Conservation (phyloP, 345 rosid genomes). For the Passiflora organensis region DNA sequence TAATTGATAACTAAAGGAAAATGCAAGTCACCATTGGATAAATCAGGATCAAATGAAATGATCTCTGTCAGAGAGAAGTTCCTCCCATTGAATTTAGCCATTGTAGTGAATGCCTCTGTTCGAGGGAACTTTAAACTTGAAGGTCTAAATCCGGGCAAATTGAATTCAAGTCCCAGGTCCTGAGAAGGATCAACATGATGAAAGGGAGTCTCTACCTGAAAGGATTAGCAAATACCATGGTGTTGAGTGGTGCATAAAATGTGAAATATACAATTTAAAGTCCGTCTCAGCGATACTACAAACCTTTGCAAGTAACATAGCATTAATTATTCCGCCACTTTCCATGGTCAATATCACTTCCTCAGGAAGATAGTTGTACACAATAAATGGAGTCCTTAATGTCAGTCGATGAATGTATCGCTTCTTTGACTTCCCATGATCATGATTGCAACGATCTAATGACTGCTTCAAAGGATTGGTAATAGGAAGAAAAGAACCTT, state of each 20-base stretch:
- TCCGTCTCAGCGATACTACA: slow-evolving; percentile 20
- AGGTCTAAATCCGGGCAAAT: slow-evolving; percentile 50
- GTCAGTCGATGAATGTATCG: slow-evolving; percentile 58
- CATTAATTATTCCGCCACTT: slow-evolving; percentile 59
- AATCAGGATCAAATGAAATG: slow-evolving; percentile 45
- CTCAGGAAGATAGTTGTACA: slow-evolving; percentile 75
- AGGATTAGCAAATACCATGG: background rate
- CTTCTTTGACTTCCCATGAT: slow-evolving; percentile 35
- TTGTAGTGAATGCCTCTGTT: slow-evolving; percentile 56
- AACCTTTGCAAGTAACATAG: slow-evolving; percentile 75
- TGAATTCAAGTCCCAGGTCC: slow-evolving; percentile 65
- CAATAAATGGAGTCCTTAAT: slow-evolving; percentile 67
- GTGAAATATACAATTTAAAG: background rate
- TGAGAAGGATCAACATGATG: slow-evolving; percentile 87
- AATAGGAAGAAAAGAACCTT: slow-evolving; percentile 18
- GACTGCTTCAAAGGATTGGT: slow-evolving; percentile 26
- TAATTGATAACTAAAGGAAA: background rate
- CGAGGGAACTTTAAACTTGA: slow-evolving; percentile 67
- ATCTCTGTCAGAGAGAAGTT: slow-evolving; percentile 63
- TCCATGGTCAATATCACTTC: slow-evolving; percentile 56
- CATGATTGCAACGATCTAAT: slow-evolving; percentile 31
- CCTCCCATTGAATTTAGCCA: slow-evolving; percentile 69
- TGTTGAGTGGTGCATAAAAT: slow-evolving; percentile 11
- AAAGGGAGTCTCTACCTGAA: slow-evolving; percentile 67
- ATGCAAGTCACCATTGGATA: slow-evolving; percentile 42